Evolutionary conservation across 2,329 filamentous ascomycete genomes (phyloP).

Genomic region (Aaosphaeria arxii): DNA sequence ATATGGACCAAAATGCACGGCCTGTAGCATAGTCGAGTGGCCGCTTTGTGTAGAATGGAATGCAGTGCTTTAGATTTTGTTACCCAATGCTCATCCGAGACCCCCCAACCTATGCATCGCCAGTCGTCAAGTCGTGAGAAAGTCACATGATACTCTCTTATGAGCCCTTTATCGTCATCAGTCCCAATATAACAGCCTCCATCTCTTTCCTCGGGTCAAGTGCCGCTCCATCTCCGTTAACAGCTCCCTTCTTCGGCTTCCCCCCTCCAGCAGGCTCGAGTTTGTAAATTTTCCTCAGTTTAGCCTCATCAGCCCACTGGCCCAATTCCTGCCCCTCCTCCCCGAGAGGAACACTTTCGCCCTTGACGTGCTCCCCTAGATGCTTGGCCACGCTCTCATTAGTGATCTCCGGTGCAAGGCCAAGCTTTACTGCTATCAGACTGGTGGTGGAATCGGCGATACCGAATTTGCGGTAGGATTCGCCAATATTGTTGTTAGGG

Average conservation of each 20-base stretch:
- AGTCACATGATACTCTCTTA: constrained; percentile 12
- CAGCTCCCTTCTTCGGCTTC: constrained; percentile 32
- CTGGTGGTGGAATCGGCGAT: constrained; percentile 67
- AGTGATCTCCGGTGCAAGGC: constrained; percentile 28
- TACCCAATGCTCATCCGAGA: not conserved
- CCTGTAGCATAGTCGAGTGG: constrained; percentile 34
- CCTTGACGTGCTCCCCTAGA: constrained; percentile 22
- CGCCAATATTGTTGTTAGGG: constrained; percentile 85
- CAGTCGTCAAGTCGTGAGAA: too few relatives aligned
- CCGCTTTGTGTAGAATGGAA: constrained; percentile 8
- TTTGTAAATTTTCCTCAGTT: constrained; percentile 84
- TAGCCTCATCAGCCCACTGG: constrained; percentile 44
- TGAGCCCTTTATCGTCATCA: constrained; percentile 72
- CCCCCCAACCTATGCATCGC: too few relatives aligned
- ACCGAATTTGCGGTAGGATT: constrained; percentile 86
- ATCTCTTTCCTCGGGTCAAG: constrained; percentile 52
- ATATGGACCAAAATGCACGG: constrained; percentile 3
- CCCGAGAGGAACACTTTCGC: constrained; percentile 17
- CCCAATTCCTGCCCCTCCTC: constrained; percentile 50
- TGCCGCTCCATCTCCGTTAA: constrained; percentile 19
- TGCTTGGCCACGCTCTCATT: constrained; percentile 23
- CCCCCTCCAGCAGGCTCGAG: constrained; percentile 54
- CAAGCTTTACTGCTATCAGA: constrained; percentile 80
- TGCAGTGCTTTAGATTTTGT: not conserved
- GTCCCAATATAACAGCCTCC: constrained; percentile 68